Evolutionary conservation across 495 filamentous ascomycete species (phyloP), one percentile per base, ranked within the genome.

Genomic region (Neurospora sp.): DNA sequence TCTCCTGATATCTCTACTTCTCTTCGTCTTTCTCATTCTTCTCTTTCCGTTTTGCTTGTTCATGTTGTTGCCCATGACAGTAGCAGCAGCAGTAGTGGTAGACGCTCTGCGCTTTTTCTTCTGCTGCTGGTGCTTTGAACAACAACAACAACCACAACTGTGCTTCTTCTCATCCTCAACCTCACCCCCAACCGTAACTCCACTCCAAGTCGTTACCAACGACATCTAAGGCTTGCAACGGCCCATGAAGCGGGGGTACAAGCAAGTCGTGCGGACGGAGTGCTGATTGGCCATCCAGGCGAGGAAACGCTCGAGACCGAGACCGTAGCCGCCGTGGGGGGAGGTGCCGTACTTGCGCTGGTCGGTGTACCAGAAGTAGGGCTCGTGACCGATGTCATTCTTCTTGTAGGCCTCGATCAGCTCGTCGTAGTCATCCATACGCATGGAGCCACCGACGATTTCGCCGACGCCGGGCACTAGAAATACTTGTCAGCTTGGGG

Each of bases 281-380:
- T 94, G 92, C 79, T 93, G 92, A 76, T 91, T 91, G 79, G 92
- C 96, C 85, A 99, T 84, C 96, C 96, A 99, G 41, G 96, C 96
- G 37, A 99, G 84, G 86, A 98, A 98, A 69, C 96, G 91, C 86
- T 99, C 96, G 42, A 98, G 87, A 75, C 96, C 96, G 42, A 99
- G 87, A 69, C 96, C 96, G 80, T 97, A 99, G 71, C 96, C 96
- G 70, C 96, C 96, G 80, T 99, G 96, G 12, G 95, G 94, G 48
- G 91, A 93, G 68, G 92, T 94, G 70, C 96, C 96, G 79, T 98
- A 99, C 93, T 97, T 97, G 77, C 96, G 87, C 89, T 97, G 94
- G 83, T 99, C 96, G 11, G 94, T 98, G 85, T 97, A 99, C 96
- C 96, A 99, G 88, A 97, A 99, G 83, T 99, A 99, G 16, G 92